phyloP scores from a whole-genome alignment of 208 protist genomes.

The Trypanosoma grayi region DNA sequence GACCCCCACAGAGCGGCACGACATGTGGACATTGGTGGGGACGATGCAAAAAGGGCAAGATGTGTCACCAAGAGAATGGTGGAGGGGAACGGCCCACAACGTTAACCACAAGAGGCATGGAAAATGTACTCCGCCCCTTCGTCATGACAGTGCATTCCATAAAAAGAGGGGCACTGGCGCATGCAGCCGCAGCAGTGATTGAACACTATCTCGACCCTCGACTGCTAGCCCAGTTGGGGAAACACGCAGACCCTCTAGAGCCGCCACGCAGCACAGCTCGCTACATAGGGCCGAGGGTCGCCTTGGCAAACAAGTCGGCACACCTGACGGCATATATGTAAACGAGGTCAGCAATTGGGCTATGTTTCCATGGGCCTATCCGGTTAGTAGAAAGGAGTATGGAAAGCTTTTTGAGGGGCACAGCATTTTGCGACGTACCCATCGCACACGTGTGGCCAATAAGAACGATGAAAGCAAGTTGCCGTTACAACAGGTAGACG shows the following conservation, averaged over 20 bases:
- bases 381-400: too few species aligned
- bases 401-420: too few species aligned
- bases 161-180: constrained; percentile 7
- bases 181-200: constrained; percentile 1
- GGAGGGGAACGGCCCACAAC: not conserved
- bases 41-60: not conserved
- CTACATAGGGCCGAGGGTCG: too few species aligned
- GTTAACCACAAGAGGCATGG: not conserved
- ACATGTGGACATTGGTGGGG: not conserved
- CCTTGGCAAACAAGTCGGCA: too few species aligned
- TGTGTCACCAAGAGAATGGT: not conserved
- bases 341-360: too few species aligned
- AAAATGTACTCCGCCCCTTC: constrained; percentile 7
- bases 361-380: too few species aligned
- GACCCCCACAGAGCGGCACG: constrained; percentile 4
- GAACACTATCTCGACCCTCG: constrained; percentile 10
- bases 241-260: constrained; percentile 5
- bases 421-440: not conserved
- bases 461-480: not conserved
- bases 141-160: constrained; percentile 14
- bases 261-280: not conserved
- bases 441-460: not conserved
- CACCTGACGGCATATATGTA: too few species aligned
- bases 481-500: not conserved
- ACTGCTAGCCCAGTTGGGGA: constrained; percentile 3